These are phyloP conservation scores for Lotmaria passim DNA, from an alignment of 208 protist species.

Conservation along the genomic window DNA sequence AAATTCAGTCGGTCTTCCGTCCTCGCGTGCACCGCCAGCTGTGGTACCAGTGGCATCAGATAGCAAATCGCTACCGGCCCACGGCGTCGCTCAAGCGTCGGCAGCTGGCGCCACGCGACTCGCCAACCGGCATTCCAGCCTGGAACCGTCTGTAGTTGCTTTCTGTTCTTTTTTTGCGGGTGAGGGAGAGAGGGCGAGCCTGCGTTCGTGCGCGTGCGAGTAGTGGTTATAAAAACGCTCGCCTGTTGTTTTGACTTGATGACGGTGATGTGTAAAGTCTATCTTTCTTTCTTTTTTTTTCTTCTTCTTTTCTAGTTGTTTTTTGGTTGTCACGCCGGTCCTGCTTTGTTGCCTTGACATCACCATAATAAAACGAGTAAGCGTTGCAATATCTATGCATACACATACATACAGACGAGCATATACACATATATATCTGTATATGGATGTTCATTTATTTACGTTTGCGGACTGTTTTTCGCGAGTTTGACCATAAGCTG, in stretches of 20 bases:
- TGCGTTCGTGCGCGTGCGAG: no score
- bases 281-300: no score
- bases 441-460: background rate
- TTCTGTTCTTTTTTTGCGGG: background rate
- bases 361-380: no score
- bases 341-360: no score
- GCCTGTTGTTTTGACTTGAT: no score
- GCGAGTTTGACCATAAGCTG: no score
- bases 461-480: background rate
- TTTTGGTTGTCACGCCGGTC: no score
- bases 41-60: constrained; percentile 92
- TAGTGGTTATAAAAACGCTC: no score
- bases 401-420: no score
- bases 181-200: background rate
- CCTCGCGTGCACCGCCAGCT: constrained; percentile 88
- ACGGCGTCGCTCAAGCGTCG: constrained; percentile 75
- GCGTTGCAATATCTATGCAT: no score
- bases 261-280: no score
- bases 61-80: constrained; percentile 90
- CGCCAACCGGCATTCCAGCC: constrained; percentile 88
- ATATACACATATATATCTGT: background rate
- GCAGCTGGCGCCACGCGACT: constrained; percentile 87
- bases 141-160: constrained; percentile 75
- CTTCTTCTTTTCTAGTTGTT: no score
- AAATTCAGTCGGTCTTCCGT: constrained; percentile 85